phyloP scores from a whole-genome alignment of 2,329 filamentous ascomycete species.

The Fusarium aywerte region DNA sequence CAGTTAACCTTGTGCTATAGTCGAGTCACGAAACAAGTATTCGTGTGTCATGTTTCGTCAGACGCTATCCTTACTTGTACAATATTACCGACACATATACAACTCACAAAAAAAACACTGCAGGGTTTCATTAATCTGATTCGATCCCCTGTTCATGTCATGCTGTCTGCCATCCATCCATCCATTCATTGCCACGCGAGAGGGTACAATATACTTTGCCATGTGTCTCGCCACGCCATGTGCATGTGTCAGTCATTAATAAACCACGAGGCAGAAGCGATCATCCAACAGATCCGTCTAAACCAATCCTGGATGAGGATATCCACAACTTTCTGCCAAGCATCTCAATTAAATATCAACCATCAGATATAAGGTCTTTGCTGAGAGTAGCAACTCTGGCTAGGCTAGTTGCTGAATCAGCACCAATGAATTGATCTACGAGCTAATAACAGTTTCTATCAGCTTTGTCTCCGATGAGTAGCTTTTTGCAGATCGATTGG shows the following conservation, averaged over 20 bases:
- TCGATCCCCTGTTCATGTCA: slow-evolving; percentile 27
- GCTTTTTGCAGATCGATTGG: slow-evolving; percentile 4
- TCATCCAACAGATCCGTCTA: slow-evolving; percentile 40
- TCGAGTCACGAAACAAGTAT: slow-evolving; percentile 9
- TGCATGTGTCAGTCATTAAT: not conserved
- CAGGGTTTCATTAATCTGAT: slow-evolving; percentile 28
- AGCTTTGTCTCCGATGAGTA: too few species aligned
- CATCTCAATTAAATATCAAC: slow-evolving; percentile 18
- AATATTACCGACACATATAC: not conserved
- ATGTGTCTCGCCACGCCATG: slow-evolving; percentile 39
- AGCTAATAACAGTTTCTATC: too few species aligned
- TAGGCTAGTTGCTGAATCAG: slow-evolving; percentile 2
- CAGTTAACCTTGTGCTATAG: not conserved
- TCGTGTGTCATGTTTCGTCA: slow-evolving; percentile 8
- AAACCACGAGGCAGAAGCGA: slow-evolving; percentile 35
- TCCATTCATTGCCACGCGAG: slow-evolving; percentile 17
- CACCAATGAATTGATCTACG: not conserved
- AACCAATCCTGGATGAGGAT: slow-evolving; percentile 36
- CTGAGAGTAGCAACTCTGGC: not conserved
- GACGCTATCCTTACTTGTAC: not conserved
- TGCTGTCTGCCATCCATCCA: slow-evolving; percentile 1
- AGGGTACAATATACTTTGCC: slow-evolving; percentile 45
- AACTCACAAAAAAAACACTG: slow-evolving; percentile 7
- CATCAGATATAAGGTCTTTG: slow-evolving; percentile 12
- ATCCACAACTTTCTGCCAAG: slow-evolving; percentile 32